These are phyloP conservation scores for Solanum sejunctum DNA, from an alignment of 257 asterid species.

Conservation along the genomic window DNA sequence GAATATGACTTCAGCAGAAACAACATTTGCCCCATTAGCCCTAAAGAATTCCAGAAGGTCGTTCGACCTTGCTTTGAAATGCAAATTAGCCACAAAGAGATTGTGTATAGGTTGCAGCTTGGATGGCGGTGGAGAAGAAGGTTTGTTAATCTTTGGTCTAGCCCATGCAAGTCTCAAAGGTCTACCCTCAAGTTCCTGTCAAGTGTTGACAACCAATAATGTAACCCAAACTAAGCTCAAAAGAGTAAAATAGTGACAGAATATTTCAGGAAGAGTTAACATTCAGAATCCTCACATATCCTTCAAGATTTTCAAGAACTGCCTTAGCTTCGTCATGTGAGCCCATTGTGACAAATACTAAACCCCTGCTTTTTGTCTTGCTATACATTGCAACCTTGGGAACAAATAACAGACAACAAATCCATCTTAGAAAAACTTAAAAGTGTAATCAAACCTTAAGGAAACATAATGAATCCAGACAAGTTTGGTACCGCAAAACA, in stretches of 20 bases:
- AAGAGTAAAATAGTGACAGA: neutral
- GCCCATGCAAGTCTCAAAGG: conserved; percentile 74
- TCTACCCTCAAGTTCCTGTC: conserved; percentile 75
- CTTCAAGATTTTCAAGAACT: conserved; percentile 47
- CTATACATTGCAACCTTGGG: conserved; percentile 70
- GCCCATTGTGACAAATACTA: conserved; percentile 80
- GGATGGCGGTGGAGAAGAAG: conserved; percentile 21
- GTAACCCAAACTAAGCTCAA: neutral
- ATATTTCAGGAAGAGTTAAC: neutral
- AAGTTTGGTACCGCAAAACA: neutral
- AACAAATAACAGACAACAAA: neutral
- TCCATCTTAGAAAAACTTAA: conserved; percentile 1
- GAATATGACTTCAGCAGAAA: conserved; percentile 72
- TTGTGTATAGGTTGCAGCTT: conserved; percentile 58
- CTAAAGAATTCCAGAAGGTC: conserved; percentile 75
- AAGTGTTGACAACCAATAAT: neutral
- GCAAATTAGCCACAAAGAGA: conserved; percentile 62
- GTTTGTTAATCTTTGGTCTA: conserved; percentile 42
- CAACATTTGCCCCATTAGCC: conserved; percentile 46
- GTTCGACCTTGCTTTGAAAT: conserved; percentile 52
- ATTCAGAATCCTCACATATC: conserved; percentile 33
- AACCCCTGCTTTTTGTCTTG: conserved; percentile 76
- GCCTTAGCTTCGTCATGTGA: conserved; percentile 79
- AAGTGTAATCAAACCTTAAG: neutral
- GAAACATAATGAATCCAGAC: neutral